phyloP scores from a whole-genome alignment of 257 asterid genomes.

The Penstemon barbatus region DNA sequence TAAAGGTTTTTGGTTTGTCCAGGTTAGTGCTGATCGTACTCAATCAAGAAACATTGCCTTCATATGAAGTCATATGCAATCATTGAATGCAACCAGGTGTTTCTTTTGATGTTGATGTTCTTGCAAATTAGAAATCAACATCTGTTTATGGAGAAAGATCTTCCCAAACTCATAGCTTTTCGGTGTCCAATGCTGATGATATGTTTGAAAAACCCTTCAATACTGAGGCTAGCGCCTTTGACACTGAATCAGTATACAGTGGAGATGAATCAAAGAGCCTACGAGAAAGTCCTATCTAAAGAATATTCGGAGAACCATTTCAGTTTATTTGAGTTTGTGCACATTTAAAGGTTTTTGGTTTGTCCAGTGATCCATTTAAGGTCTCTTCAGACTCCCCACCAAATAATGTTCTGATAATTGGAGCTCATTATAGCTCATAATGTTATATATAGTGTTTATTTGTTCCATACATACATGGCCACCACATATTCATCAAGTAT shows the following conservation, averaged over 20 bases:
- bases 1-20: conserved; percentile 31
- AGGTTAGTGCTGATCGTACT: conserved; percentile 99
- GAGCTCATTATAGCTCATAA: too few species aligned
- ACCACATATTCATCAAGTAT: too few species aligned
- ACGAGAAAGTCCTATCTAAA: conserved; percentile 37
- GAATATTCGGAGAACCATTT: conserved; percentile 64
- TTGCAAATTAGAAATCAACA: conserved; percentile 51
- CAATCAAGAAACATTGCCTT: conserved; percentile 81
- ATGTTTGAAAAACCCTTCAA: conserved; percentile 51
- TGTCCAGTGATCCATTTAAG: too few species aligned
- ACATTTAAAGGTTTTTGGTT: too few species aligned
- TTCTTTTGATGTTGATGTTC: conserved; percentile 65
- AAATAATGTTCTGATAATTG: too few species aligned
- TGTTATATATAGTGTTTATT: too few species aligned
- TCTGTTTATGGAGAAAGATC: conserved; percentile 50
- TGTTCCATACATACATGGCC: too few species aligned
- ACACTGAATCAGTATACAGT: conserved; percentile 62
- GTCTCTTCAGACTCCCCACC: too few species aligned
- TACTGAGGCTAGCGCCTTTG: conserved; percentile 48
- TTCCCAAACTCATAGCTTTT: conserved; percentile 52
- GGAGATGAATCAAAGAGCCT: conserved; percentile 87
- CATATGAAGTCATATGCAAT: conserved; percentile 70
- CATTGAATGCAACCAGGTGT: conserved; percentile 70
- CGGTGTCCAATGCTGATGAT: conserved; percentile 56
- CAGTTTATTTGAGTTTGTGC: conserved; percentile 2